A percentile compares a stretch with the other conserved stretches of the same genome.
Evolutionary conservation across 2,329 filamentous ascomycete species (phyloP).

Genomic region (Sordariomycetes sp.): DNA sequence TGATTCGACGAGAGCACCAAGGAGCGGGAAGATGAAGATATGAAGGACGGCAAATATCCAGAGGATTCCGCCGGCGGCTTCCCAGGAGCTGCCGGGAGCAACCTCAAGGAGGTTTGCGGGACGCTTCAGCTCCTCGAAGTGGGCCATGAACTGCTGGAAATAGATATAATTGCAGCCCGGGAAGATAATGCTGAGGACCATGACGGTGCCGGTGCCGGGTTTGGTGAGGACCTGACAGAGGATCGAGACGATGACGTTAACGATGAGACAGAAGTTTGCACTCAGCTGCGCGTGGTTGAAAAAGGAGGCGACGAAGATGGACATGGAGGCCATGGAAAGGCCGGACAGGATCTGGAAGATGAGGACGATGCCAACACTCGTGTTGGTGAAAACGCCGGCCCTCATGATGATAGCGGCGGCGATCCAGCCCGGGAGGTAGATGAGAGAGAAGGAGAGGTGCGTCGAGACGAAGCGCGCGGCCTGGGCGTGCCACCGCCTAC

Average conservation of each 20-base stretch:
- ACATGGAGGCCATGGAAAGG: conserved; percentile 64
- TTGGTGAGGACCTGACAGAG: conserved; percentile 62
- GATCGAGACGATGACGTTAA: conserved; percentile 64
- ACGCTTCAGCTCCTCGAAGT: conserved; percentile 53
- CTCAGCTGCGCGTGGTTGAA: conserved; percentile 83
- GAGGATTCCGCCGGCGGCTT: conserved; percentile 59
- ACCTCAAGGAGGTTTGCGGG: conserved; percentile 46
- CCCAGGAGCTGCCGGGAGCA: conserved; percentile 54
- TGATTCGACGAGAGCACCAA: conserved; percentile 64
- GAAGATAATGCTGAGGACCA: conserved; percentile 63
- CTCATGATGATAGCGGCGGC: conserved; percentile 55
- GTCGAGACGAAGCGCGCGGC: conserved; percentile 65
- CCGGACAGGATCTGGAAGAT: conserved; percentile 67
- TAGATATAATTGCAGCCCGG: conserved; percentile 80
- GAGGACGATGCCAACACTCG: conserved; percentile 51
- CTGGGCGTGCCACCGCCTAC: conserved; percentile 62
- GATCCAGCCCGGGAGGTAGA: conserved; percentile 77
- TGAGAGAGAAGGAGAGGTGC: conserved; percentile 64
- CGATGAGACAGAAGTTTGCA: conserved; percentile 65
- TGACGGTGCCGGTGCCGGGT: conserved; percentile 49
- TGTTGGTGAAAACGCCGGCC: conserved; percentile 50
- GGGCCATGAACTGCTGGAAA: conserved; percentile 63
- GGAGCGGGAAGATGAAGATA: conserved; percentile 61
- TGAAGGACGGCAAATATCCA: conserved; percentile 70
- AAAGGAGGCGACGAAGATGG: conserved; percentile 68